phyloP scores from a whole-genome alignment of 2,329 filamentous ascomycete genomes.

The Verticillium longisporum region DNA sequence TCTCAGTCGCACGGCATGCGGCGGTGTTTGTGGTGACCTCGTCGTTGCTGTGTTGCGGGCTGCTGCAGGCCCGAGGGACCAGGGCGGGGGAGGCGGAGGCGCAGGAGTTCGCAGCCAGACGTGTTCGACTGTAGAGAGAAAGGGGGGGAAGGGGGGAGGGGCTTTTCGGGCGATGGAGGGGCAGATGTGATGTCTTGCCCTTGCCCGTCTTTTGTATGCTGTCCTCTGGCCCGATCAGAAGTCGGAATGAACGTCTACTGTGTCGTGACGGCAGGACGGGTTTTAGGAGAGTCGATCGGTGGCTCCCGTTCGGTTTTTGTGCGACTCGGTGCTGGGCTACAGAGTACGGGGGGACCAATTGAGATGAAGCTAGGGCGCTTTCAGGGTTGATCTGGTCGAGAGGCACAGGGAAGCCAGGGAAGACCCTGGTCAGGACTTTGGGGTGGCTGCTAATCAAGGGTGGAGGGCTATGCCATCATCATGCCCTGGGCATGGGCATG shows the following conservation, averaged over 20 bases:
- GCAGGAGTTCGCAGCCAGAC: slow-evolving; percentile 14
- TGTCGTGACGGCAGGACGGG: slow-evolving; percentile 4
- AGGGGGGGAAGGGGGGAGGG: background rate
- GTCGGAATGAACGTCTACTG: slow-evolving; percentile 9
- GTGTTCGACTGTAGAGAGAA: slow-evolving; percentile 1
- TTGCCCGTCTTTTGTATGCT: background rate
- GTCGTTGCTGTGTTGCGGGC: slow-evolving; percentile 31
- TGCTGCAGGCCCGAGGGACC: slow-evolving; percentile 34
- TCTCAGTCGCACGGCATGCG: slow-evolving; percentile 42
- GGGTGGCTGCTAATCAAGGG: slow-evolving; percentile 32
- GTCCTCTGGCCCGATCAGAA: background rate
- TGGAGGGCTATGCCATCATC: slow-evolving; percentile 23
- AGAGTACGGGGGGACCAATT: slow-evolving; percentile 28
- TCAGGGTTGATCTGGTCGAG: slow-evolving; percentile 26
- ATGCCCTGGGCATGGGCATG: slow-evolving; percentile 14
- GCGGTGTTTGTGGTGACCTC: slow-evolving; percentile 36
- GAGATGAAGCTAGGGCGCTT: slow-evolving; percentile 34
- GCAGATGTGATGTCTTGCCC: background rate
- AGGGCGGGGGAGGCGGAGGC: slow-evolving; percentile 19
- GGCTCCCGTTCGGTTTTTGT: slow-evolving; percentile 41
- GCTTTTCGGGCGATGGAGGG: background rate
- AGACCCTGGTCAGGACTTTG: slow-evolving; percentile 26
- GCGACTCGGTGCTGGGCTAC: slow-evolving; percentile 26
- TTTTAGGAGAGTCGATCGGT: slow-evolving; percentile 23
- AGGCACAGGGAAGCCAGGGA: slow-evolving; percentile 25